A percentile compares a stretch with the other conserved stretches of the same genome.
These are phyloP conservation scores for Brassica nigra DNA, from an alignment of 345 rosid genomes.

Conservation along the genomic window DNA sequence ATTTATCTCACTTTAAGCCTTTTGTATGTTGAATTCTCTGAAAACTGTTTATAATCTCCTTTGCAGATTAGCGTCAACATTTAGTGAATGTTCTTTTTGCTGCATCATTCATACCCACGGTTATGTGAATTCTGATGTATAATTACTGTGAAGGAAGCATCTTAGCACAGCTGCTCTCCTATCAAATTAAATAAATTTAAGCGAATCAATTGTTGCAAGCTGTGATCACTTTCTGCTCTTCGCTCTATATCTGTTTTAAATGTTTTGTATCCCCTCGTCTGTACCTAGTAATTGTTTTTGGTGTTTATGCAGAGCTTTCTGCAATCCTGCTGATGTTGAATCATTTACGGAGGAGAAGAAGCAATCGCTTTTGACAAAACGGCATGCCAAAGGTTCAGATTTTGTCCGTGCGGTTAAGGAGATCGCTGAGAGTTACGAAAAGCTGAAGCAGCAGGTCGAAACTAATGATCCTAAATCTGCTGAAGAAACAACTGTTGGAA, in stretches of 20 bases:
- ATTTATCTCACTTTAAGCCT: background rate
- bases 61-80: background rate
- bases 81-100: conserved; percentile 19
- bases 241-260: background rate
- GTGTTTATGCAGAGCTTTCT: conserved; percentile 73
- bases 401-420: conserved; percentile 94
- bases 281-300: conserved; percentile 21
- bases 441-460: conserved; percentile 66
- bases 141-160: background rate
- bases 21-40: background rate
- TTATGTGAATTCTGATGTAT: conserved; percentile 2
- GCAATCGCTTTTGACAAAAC: conserved; percentile 76
- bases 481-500: conserved; percentile 48
- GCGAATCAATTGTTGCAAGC: background rate
- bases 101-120: conserved; percentile 11
- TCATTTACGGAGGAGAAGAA: conserved; percentile 97
- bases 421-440: conserved; percentile 82
- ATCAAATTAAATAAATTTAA: background rate
- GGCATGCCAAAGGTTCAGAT: conserved; percentile 93
- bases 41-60: background rate
- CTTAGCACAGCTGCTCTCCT: conserved; percentile 12
- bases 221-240: background rate
- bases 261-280: background rate
- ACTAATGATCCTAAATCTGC: conserved; percentile 53
- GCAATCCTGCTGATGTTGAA: conserved; percentile 92